Percentiles rank a stretch among this genome's conserved stretches.
Conservation (phyloP, 2,329 filamentous ascomycete species). For the Phialocephala sp. region DNA sequence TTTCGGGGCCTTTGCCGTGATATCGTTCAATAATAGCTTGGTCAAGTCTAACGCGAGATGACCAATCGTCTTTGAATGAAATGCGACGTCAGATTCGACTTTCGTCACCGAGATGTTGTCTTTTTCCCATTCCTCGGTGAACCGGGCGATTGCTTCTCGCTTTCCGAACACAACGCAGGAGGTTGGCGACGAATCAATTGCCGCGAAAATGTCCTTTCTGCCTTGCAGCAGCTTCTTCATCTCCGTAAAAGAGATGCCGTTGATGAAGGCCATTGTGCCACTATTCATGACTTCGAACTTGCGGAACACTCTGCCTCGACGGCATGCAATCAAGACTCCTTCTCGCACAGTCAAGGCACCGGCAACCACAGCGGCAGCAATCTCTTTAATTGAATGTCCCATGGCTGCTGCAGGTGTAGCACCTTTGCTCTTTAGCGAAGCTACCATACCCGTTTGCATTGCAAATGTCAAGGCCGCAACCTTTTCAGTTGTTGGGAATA, state of each 20-base stretch:
- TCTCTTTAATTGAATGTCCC: slow-evolving; percentile 54
- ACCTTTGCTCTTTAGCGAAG: slow-evolving; percentile 49
- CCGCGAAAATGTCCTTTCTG: slow-evolving; percentile 39
- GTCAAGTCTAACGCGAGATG: not conserved
- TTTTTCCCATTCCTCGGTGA: not conserved
- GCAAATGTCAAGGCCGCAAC: slow-evolving; percentile 42
- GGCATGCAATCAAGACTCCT: slow-evolving; percentile 45
- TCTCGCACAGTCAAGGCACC: slow-evolving; percentile 44
- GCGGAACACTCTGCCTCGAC: slow-evolving; percentile 40
- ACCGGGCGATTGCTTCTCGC: not conserved
- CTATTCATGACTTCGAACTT: slow-evolving; percentile 1
- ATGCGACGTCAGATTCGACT: not conserved
- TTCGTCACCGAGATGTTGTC: not conserved
- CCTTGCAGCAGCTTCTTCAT: not conserved
- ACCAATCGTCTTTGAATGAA: not conserved
- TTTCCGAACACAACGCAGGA: slow-evolving; percentile 42
- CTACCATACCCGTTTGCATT: slow-evolving; percentile 51
- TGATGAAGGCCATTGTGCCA: slow-evolving; percentile 10
- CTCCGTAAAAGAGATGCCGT: not conserved
- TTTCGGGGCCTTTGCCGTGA: slow-evolving; percentile 38
- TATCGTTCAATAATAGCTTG: not conserved
- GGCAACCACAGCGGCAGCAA: slow-evolving; percentile 51
- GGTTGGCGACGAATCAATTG: slow-evolving; percentile 46
- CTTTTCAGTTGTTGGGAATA: slow-evolving; percentile 33
- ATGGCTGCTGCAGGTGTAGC: slow-evolving; percentile 46